phyloP scores from a whole-genome alignment of 2,329 filamentous ascomycete species.

The Botryotinia calthae region DNA sequence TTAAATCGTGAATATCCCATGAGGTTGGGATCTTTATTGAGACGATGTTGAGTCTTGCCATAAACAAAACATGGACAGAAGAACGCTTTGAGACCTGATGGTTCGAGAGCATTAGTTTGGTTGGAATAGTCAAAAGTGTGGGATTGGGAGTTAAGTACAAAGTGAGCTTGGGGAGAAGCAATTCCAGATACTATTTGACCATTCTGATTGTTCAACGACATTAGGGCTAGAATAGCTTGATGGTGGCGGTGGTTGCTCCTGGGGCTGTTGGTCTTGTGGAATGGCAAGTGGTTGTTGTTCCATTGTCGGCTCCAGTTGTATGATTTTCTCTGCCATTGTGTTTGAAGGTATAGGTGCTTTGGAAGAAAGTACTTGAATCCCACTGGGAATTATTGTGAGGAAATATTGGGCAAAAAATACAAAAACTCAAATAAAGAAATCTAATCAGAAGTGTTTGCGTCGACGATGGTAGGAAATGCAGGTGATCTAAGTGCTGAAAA shows the following conservation, averaged over 20 bases:
- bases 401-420: neutral
- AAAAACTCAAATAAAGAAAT: conserved; percentile 4
- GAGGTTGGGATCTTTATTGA: conserved; percentile 30
- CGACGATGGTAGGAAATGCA: neutral
- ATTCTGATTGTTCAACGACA: conserved; percentile 5
- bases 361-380: neutral
- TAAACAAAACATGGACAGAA: conserved; percentile 36
- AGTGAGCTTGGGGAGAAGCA: conserved; percentile 11
- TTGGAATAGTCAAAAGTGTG: neutral
- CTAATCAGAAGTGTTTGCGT: neutral
- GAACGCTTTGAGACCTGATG: conserved; percentile 29
- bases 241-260: neutral
- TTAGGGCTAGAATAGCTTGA: conserved; percentile 4
- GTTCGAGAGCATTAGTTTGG: neutral
- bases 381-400: neutral
- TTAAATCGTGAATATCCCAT: conserved; percentile 31
- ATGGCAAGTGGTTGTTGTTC: neutral
- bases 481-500: conserved; percentile 2
- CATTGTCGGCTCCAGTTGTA: neutral
- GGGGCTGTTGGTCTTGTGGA: conserved; percentile 1
- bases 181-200: conserved; percentile 16
- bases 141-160: conserved; percentile 1
- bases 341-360: neutral
- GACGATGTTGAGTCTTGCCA: conserved; percentile 31
- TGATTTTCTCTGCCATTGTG: conserved; percentile 1